phyloP scores from a whole-genome alignment of 1,139 yeast species.

The Kodamaea sp. region DNA sequence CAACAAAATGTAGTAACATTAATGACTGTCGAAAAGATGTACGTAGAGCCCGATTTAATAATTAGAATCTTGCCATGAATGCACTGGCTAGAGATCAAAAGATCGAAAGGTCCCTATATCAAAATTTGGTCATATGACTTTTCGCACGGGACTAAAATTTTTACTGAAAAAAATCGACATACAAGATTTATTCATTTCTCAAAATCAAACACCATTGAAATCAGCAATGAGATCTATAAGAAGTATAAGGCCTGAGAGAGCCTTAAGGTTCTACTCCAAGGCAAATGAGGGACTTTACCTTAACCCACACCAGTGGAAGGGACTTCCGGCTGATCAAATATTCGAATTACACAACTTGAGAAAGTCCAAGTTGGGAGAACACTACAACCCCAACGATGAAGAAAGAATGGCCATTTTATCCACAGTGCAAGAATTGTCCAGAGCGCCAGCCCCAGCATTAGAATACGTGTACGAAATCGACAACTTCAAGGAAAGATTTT shows the following conservation, averaged over 20 bases:
- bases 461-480: conserved; percentile 48
- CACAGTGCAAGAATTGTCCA: conserved; percentile 37
- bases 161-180: too few relatives aligned
- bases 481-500: conserved; percentile 45
- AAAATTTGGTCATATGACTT: too few relatives aligned
- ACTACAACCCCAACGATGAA: conserved; percentile 54
- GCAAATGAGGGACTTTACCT: conserved; percentile 29
- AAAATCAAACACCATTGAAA: too few relatives aligned
- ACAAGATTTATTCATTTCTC: too few relatives aligned
- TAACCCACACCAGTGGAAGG: conserved; percentile 70
- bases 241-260: conserved; percentile 8
- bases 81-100: too few relatives aligned
- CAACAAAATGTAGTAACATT: too few relatives aligned
- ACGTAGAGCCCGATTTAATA: too few relatives aligned
- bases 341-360: conserved; percentile 62
- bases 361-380: conserved; percentile 54
- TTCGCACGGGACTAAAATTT: too few relatives aligned
- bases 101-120: too few relatives aligned
- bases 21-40: too few relatives aligned
- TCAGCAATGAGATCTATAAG: conserved; percentile 11
- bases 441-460: conserved; percentile 34
- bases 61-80: too few relatives aligned
- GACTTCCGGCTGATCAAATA: conserved; percentile 63
- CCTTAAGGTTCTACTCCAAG: conserved; percentile 19
- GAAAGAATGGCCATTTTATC: conserved; percentile 50